Conservation (phyloP, 2,329 filamentous ascomycete species). For the Fusarium compactum region DNA sequence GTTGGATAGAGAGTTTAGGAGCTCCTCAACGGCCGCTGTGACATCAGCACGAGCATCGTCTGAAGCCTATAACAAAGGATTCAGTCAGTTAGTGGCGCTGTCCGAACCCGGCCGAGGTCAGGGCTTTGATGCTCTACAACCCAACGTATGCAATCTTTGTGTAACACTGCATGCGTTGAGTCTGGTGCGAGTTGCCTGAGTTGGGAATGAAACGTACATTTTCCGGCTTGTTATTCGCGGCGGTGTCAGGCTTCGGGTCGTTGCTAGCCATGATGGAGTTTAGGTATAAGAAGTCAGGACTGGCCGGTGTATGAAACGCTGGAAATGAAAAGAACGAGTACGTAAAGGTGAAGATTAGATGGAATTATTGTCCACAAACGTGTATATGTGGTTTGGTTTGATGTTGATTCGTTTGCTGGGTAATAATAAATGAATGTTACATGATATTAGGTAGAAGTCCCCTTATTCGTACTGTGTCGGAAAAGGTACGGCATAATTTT, state of each 20-base stretch:
- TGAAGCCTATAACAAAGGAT: constrained; percentile 48
- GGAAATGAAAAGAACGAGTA: background rate
- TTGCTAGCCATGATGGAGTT: constrained; percentile 54
- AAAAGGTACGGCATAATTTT: constrained; percentile 23
- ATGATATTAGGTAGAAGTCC: constrained; percentile 1
- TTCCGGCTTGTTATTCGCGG: constrained; percentile 49
- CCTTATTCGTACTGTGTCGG: constrained; percentile 42
- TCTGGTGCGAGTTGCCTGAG: background rate
- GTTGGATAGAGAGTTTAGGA: constrained; percentile 84
- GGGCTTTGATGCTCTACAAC: constrained; percentile 7
- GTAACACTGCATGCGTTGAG: constrained; percentile 6
- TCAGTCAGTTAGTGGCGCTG: constrained; percentile 32
- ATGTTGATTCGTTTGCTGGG: constrained; percentile 22
- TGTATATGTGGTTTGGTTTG: constrained; percentile 6
- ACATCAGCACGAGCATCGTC: constrained; percentile 72
- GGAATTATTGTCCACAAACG: background rate
- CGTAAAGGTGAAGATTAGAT: background rate
- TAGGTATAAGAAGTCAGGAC: background rate
- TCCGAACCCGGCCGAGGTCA: constrained; percentile 1
- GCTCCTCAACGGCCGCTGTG: constrained; percentile 83
- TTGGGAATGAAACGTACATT: constrained; percentile 49
- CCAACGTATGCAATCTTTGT: constrained; percentile 1
- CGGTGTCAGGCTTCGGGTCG: constrained; percentile 50
- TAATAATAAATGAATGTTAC: constrained; percentile 23
- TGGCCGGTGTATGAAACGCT: background rate